A percentile compares a stretch with the other conserved stretches of the same genome.
Conservation (phyloP, 2,329 filamentous ascomycete species). For the Laburnicola sp. region DNA sequence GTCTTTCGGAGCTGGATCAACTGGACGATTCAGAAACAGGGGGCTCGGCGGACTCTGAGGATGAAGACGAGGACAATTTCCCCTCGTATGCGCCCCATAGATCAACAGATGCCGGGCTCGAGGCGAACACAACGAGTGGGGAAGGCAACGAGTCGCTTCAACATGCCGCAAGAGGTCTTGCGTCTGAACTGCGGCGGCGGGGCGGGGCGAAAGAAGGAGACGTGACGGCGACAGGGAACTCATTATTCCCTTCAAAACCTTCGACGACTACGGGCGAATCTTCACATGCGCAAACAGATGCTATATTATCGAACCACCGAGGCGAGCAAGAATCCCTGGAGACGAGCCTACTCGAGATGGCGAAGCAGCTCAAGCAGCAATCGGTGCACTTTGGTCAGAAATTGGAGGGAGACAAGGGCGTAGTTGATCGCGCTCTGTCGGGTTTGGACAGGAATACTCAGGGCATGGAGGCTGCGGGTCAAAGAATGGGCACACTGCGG, state of each 20-base stretch:
- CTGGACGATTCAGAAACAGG: constrained; percentile 49
- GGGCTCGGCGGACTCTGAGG: constrained; percentile 42
- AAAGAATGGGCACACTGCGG: constrained; percentile 74
- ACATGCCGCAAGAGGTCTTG: constrained; percentile 39
- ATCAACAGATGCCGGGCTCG: constrained; percentile 35
- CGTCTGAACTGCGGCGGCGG: constrained; percentile 40
- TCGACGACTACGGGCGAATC: constrained; percentile 31
- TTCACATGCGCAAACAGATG: constrained; percentile 55
- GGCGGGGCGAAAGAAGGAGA: constrained; percentile 26
- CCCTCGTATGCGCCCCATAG: constrained; percentile 49
- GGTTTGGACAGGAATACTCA: constrained; percentile 76
- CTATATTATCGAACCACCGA: constrained; percentile 74
- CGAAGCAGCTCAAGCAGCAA: constrained; percentile 73
- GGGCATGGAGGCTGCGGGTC: constrained; percentile 75
- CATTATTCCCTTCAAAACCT: constrained; percentile 47
- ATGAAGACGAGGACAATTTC: constrained; percentile 50
- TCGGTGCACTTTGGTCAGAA: constrained; percentile 71
- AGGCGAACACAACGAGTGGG: constrained; percentile 30
- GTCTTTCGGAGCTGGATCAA: constrained; percentile 69
- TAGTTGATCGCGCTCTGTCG: constrained; percentile 70
- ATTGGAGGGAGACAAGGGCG: constrained; percentile 73
- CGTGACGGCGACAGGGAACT: constrained; percentile 38
- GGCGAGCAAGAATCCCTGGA: constrained; percentile 83
- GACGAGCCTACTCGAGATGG: constrained; percentile 77
- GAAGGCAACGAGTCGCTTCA: constrained; percentile 39